Base-by-base conservation (phyloP, 1,284 basidiomycete genomes). In the Naganishia sp. region DNA sequence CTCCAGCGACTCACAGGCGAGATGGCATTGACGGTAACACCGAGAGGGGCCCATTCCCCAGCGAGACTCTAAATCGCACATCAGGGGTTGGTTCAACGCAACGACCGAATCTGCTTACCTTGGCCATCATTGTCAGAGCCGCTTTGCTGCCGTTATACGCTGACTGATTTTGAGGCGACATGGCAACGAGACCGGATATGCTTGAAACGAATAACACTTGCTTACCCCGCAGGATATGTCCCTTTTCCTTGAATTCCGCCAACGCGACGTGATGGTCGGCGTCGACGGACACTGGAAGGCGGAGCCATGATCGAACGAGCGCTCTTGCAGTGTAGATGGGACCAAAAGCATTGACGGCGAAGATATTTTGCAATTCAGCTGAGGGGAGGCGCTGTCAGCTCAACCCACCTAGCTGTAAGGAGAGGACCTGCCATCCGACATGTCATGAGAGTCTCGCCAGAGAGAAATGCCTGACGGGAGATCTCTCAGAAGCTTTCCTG, bases 111-210 rank as follows among this genome's bases (percentile, higher is more conserved):
- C 43, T 21, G 43, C 60, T 68, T 50, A 74, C 74, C 75, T 76
- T 77, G 42, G 74, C 70, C 54, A 75, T 50, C 77, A 79, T 79
- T 2, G 78, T 79, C 52, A 79, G 61, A 0, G 71, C 79, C 0
- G 68, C 79, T 70, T 80, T 80, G 61, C 72, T 74, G 3, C 76
- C 77, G 54, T 80, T 81, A 69, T 81, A 81, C 2, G 78, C 76
- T 6, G 70, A 61, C 69, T 81, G 79, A 21, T 66, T 64, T 66
- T 81, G 79, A 2, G 79, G 79, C 6, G 55, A 73, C 78, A 79
- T 81, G 46, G 73, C 72, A 16, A 81, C 77, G 21, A 78, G 50
- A 1, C 72, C 79, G 0, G 74, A 76, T 67, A 81, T 79, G 57
- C 72, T 75, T 15, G 78, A 79, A 15, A 81, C 72, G 67, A 78